These are phyloP conservation scores for Gaeumannomyces tritici DNA, from an alignment of 2,329 filamentous ascomycete genomes.

Conservation along the genomic window DNA sequence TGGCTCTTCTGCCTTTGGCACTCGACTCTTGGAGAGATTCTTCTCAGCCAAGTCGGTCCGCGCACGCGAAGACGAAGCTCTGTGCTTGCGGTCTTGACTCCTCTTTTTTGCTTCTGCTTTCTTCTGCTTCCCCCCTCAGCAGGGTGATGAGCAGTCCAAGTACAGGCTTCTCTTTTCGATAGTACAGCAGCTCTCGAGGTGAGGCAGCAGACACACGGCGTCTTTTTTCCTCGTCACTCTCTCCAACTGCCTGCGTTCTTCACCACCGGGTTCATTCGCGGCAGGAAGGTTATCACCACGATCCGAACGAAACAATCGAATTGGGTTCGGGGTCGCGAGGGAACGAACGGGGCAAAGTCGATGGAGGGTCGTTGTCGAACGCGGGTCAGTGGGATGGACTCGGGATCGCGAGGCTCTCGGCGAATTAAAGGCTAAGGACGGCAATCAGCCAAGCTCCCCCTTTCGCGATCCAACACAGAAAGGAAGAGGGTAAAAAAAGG, in stretches of 20 bases:
- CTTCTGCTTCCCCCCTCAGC: neutral
- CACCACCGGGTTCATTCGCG: neutral
- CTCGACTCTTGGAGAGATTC: neutral
- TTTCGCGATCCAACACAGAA: neutral
- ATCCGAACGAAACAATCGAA: neutral
- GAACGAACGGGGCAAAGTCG: neutral
- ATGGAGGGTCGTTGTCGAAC: neutral
- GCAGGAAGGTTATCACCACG: neutral
- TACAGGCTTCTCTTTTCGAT: neutral
- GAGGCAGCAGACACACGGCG: neutral
- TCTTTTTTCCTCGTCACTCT: neutral
- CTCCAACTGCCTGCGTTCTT: neutral
- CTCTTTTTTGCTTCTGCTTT: neutral
- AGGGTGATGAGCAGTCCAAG: neutral
- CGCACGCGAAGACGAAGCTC: conserved; percentile 49
- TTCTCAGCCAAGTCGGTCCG: neutral
- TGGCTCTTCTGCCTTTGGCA: conserved; percentile 5
- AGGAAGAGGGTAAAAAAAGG: neutral
- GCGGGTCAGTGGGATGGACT: neutral
- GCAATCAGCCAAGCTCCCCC: neutral
- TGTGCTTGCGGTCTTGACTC: conserved; percentile 43
- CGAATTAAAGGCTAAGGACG: neutral
- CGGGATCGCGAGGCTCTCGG: neutral
- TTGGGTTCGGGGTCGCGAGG: neutral
- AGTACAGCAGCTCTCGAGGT: neutral